These are phyloP conservation scores for Hagleromyces aurorensis DNA, from an alignment of 805 yeast genomes.

Conservation along the genomic window DNA sequence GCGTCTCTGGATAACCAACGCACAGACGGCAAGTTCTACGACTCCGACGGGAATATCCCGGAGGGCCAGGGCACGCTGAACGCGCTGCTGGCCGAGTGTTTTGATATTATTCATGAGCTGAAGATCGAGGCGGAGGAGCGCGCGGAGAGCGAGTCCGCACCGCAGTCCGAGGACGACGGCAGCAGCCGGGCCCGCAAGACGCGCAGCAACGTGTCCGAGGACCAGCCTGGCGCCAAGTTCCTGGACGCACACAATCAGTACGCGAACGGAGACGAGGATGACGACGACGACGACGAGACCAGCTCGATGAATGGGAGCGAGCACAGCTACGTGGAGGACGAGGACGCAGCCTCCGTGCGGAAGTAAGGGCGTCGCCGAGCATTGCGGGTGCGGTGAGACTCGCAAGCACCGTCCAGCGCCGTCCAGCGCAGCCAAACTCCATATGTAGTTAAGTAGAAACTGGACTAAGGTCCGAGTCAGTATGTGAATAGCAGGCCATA, in stretches of 20 bases:
- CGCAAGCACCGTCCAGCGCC: no score
- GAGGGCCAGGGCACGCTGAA: conserved; percentile 97
- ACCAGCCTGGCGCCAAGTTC: conserved; percentile 15
- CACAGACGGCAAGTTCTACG: conserved; percentile 78
- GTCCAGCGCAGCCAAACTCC: no score
- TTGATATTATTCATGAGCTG: conserved; percentile 86
- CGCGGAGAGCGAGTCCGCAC: conserved; percentile 27
- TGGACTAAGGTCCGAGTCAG: no score
- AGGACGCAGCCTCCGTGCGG: no score
- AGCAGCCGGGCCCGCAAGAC: conserved; percentile 12
- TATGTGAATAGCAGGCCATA: no score
- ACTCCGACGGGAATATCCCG: conserved; percentile 82
- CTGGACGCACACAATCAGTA: conserved; percentile 14
- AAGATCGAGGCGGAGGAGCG: conserved; percentile 74
- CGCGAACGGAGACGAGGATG: conserved; percentile 9
- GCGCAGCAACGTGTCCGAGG: conserved; percentile 12
- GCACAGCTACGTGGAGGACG: conserved; percentile 20
- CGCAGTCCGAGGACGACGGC: conserved; percentile 13
- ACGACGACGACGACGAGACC: conserved; percentile 15
- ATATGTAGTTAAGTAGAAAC: no score
- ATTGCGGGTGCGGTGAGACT: no score
- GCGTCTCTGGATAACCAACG: conserved; percentile 83
- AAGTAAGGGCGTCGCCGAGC: no score
- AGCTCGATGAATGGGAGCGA: conserved; percentile 14
- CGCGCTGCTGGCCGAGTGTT: conserved; percentile 87